Evolutionary conservation across 2,329 filamentous ascomycete species (phyloP).

Genomic region (Tolypocladium pustulatum): DNA sequence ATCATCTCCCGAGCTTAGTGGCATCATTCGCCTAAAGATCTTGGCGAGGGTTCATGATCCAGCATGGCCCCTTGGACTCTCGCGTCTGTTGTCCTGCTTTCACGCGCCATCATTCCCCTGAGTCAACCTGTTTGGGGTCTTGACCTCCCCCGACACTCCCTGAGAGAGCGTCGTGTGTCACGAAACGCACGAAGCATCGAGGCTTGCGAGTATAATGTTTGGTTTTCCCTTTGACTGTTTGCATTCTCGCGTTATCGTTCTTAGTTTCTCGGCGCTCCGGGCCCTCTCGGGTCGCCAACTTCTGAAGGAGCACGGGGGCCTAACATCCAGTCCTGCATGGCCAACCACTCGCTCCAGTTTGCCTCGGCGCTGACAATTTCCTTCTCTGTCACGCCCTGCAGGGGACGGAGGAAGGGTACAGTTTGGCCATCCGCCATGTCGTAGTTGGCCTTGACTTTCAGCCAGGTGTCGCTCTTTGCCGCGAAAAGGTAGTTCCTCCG

Average conservation of each 20-base stretch:
- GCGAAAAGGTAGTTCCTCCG: conserved; percentile 91
- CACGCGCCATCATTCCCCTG: not conserved
- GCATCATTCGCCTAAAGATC: not conserved
- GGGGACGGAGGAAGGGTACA: conserved; percentile 75
- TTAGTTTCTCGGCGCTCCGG: not conserved
- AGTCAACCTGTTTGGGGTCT: not conserved
- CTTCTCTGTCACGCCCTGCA: conserved; percentile 64
- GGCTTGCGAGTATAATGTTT: not conserved
- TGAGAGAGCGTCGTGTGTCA: not conserved
- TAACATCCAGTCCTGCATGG: conserved; percentile 99
- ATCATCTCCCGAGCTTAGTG: not conserved
- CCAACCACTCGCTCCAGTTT: conserved; percentile 88
- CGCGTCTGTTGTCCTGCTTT: not conserved
- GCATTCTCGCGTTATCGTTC: not conserved
- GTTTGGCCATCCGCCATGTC: conserved; percentile 77
- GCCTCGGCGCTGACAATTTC: conserved; percentile 78
- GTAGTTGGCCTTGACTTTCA: conserved; percentile 80
- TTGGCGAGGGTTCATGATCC: not conserved
- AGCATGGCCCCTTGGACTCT: not conserved
- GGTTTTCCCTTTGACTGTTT: not conserved
- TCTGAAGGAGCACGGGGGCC: conserved; percentile 58
- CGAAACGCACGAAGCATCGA: not conserved
- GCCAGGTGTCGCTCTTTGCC: conserved; percentile 85
- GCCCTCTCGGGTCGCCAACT: conserved; percentile 12
- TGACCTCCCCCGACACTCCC: not conserved